These are phyloP conservation scores for Ophiostoma novo-ulmi DNA, from an alignment of 2,329 filamentous ascomycete species.

Conservation along the genomic window DNA sequence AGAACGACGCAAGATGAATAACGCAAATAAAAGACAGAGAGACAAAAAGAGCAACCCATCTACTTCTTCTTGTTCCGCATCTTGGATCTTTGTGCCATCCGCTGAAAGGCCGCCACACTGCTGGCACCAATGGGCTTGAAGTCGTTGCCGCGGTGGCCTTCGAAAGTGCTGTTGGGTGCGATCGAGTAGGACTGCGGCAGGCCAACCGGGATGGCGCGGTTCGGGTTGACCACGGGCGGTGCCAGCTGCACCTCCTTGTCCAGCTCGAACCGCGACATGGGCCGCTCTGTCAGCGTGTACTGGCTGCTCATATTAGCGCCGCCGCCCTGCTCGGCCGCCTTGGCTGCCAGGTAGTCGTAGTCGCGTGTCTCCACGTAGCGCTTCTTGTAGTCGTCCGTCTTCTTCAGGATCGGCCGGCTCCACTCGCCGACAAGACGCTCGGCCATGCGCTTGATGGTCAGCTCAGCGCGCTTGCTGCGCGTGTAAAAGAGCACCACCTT, in stretches of 20 bases:
- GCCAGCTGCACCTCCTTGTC: constrained; percentile 57
- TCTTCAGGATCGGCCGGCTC: constrained; percentile 89
- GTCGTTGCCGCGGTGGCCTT: constrained; percentile 45
- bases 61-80: constrained; percentile 29
- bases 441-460: constrained; percentile 85
- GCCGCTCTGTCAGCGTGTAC: constrained; percentile 48
- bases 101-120: constrained; percentile 60
- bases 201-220: constrained; percentile 53
- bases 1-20: not conserved
- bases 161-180: constrained; percentile 58
- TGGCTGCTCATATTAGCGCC: constrained; percentile 34
- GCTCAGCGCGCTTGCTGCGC: constrained; percentile 83
- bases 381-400: constrained; percentile 92
- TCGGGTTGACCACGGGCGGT: constrained; percentile 47
- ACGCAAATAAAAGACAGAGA: not conserved
- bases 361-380: constrained; percentile 60
- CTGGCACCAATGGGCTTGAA: constrained; percentile 58
- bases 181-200: constrained; percentile 55
- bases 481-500: constrained; percentile 98
- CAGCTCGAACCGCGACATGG: constrained; percentile 40
- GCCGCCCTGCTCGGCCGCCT: constrained; percentile 41
- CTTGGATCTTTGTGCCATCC: constrained; percentile 60
- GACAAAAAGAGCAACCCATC: not conserved
- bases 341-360: constrained; percentile 56
- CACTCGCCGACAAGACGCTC: constrained; percentile 91